phyloP scores from a whole-genome alignment of 2,329 filamentous ascomycete genomes.

The Sphaerulina musiva region DNA sequence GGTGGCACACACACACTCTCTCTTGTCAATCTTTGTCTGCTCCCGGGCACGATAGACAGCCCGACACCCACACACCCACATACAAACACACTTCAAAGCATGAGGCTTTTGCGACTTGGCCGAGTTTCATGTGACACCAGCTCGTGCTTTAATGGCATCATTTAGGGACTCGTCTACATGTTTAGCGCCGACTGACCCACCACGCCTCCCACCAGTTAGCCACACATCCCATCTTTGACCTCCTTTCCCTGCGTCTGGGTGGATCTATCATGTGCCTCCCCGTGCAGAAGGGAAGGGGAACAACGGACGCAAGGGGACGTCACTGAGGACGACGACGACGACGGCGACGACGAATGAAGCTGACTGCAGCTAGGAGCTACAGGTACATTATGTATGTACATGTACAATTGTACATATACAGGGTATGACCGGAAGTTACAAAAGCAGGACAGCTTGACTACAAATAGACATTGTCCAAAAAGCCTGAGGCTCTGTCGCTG shows the following conservation, averaged over 20 bases:
- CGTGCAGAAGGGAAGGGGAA: not conserved
- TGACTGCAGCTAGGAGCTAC: not conserved
- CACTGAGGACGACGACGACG: not conserved
- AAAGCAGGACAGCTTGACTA: too few species aligned
- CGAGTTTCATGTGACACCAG: conserved; percentile 9
- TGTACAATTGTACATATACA: too few species aligned
- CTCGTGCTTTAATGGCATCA: not conserved
- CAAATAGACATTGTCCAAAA: too few species aligned
- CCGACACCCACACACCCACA: not conserved
- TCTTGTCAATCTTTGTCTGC: not conserved
- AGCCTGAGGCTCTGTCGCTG: too few species aligned
- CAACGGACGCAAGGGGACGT: conserved; percentile 5
- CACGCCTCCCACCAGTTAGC: not conserved
- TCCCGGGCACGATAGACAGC: not conserved
- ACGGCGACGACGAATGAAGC: not conserved
- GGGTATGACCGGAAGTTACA: too few species aligned
- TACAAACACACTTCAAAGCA: not conserved
- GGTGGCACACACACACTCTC: not conserved
- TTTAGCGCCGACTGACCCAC: not conserved
- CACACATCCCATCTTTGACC: too few species aligned
- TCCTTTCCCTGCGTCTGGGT: not conserved
- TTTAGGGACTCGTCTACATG: not conserved
- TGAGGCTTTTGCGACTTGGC: not conserved
- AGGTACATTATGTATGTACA: too few species aligned
- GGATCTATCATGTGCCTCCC: not conserved